These are phyloP conservation scores for Cryptosporidium sp. DNA, from an alignment of 169 alveolate species.

Conservation along the genomic window DNA sequence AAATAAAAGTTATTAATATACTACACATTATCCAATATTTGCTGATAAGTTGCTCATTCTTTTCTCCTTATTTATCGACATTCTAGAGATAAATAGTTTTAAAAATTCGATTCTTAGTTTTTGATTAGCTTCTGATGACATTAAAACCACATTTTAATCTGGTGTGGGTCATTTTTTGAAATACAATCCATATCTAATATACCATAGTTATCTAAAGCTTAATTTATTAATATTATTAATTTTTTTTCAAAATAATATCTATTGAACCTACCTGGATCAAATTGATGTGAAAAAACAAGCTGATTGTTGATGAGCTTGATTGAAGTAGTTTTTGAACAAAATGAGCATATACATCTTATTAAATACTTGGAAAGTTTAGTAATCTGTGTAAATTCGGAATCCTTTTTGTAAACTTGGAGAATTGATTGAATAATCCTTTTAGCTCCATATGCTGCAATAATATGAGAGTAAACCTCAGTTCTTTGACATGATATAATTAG, in stretches of 20 bases:
- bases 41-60: too few species aligned
- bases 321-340: constrained; percentile 36
- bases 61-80: neutral
- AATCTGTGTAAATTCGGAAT: neutral
- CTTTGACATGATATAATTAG: constrained; percentile 46
- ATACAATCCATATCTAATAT: constrained; percentile 20
- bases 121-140: neutral
- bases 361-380: neutral
- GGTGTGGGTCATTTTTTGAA: constrained; percentile 15
- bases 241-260: neutral
- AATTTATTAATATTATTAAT: neutral
- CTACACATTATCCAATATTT: neutral
- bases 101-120: neutral
- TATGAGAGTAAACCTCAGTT: constrained; percentile 63
- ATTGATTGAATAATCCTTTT: constrained; percentile 16
- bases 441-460: constrained; percentile 47
- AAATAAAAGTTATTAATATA: too few species aligned
- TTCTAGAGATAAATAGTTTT: neutral
- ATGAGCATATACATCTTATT: constrained; percentile 12
- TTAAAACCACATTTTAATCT: constrained; percentile 71
- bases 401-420: constrained; percentile 1
- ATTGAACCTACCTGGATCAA: constrained; percentile 58
- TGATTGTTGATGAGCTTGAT: constrained; percentile 22
- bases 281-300: constrained; percentile 40
- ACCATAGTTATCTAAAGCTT: constrained; percentile 70